Conservation (phyloP, 257 asterid genomes). For the Fraxinus excelsior region DNA sequence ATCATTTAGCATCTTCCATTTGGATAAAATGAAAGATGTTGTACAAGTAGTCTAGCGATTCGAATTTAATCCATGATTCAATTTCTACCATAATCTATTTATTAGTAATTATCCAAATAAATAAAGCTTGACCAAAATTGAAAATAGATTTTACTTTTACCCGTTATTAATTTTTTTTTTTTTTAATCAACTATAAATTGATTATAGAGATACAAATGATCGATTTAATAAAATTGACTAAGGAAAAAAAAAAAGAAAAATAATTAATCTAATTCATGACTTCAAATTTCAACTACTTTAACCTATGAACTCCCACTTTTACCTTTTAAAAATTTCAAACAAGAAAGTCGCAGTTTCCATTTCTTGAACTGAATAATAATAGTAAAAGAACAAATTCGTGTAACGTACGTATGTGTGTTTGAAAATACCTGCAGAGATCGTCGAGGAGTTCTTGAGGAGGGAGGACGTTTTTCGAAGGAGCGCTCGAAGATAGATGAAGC, state of each 20-base stretch:
- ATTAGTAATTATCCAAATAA: neutral
- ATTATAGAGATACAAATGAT: neutral
- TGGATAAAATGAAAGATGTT: neutral
- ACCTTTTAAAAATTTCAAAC: neutral
- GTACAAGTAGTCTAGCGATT: neutral
- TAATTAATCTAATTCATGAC: neutral
- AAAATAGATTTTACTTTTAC: neutral
- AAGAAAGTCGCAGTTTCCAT: neutral
- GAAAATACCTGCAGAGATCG: slow-evolving; percentile 85
- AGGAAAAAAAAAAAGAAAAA: neutral
- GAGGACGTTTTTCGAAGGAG: slow-evolving; percentile 66
- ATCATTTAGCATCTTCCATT: neutral
- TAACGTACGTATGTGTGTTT: neutral
- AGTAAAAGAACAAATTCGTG: neutral
- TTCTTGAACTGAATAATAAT: neutral
- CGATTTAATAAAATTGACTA: neutral
- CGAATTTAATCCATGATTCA: neutral
- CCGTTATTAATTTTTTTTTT: neutral
- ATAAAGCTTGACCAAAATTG: neutral
- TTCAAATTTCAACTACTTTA: neutral
- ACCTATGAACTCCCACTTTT: neutral
- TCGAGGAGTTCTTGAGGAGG: slow-evolving; percentile 97
- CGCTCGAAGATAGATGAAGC: slow-evolving; percentile 63
- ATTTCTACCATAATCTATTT: neutral
- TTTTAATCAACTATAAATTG: neutral